Evolutionary conservation across 2,329 filamentous ascomycete species (phyloP).

Genomic region (Rutstroemia sp.): DNA sequence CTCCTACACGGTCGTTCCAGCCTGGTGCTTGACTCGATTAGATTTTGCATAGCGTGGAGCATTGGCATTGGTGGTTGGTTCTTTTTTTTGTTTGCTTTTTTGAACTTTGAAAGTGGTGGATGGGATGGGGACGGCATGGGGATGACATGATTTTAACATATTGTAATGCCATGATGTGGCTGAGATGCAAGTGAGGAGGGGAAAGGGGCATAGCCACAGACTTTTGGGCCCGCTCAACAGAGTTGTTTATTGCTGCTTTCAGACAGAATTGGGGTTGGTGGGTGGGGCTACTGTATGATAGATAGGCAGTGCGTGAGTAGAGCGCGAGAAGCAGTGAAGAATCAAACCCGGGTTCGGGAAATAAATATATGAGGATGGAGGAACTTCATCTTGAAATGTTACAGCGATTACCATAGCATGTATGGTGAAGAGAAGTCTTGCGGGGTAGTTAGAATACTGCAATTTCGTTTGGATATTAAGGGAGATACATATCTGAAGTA

Average conservation of each 20-base stretch:
- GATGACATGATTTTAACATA: neutral
- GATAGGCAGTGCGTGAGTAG: neutral
- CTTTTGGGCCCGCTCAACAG: neutral
- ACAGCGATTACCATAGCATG: no score
- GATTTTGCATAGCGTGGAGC: constrained; percentile 7
- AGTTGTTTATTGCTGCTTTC: neutral
- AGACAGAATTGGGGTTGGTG: neutral
- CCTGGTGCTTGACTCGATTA: constrained; percentile 10
- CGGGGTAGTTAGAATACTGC: no score
- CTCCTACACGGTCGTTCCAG: constrained; percentile 1
- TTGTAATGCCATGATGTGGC: neutral
- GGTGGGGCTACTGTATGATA: neutral
- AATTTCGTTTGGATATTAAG: no score
- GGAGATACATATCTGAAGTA: no score
- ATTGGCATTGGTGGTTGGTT: neutral
- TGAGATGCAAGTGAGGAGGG: neutral
- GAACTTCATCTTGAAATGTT: no score
- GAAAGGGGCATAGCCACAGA: neutral
- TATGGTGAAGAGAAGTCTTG: no score
- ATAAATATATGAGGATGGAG: no score
- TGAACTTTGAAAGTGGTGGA: neutral
- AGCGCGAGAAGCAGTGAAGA: neutral
- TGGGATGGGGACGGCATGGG: neutral
- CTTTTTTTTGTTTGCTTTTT: neutral
- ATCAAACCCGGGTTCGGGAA: no score